Percentiles rank a stretch among this genome's conserved stretches.
These are phyloP conservation scores for Pascua guehoae DNA, from an alignment of 1,284 basidiomycete genomes.

Conservation along the genomic window DNA sequence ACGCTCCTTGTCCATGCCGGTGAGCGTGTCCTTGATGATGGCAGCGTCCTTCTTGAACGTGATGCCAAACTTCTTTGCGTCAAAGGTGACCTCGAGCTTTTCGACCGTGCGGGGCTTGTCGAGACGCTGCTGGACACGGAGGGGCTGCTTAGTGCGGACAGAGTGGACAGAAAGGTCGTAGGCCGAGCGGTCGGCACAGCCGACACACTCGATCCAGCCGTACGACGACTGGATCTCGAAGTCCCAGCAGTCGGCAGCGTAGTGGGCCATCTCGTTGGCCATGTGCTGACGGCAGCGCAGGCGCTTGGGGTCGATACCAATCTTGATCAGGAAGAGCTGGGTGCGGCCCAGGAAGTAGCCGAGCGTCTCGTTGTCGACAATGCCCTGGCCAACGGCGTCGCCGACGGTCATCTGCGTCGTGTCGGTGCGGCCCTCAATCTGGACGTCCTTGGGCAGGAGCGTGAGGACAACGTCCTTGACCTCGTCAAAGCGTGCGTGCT, in stretches of 20 bases:
- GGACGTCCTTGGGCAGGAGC: conserved; percentile 78
- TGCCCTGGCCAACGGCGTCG: conserved; percentile 76
- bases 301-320: conserved; percentile 82
- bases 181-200: conserved; percentile 97
- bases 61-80: conserved; percentile 87
- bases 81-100: conserved; percentile 70
- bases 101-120: conserved; percentile 75
- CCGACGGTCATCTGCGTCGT: conserved; percentile 71
- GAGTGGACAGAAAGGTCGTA: conserved; percentile 74
- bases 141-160: conserved; percentile 58
- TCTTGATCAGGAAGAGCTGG: conserved; percentile 83
- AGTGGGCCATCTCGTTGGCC: conserved; percentile 98
- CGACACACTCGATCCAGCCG: conserved; percentile 99
- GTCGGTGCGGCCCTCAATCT: conserved; percentile 69
- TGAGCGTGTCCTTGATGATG: conserved; percentile 65
- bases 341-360: conserved; percentile 96
- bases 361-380: conserved; percentile 94
- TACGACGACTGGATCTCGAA: conserved; percentile 93
- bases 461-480: conserved; percentile 70
- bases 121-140: conserved; percentile 79
- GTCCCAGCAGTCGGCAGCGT: conserved; percentile 98
- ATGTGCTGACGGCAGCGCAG: conserved; percentile 96
- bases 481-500: conserved; percentile 77
- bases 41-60: conserved; percentile 83
- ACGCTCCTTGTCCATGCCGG: conserved; percentile 64